A percentile compares a stretch with the other conserved stretches of the same genome.
These are phyloP conservation scores for Clarireedia hainanense DNA, from an alignment of 2,329 filamentous ascomycete genomes.

Conservation along the genomic window DNA sequence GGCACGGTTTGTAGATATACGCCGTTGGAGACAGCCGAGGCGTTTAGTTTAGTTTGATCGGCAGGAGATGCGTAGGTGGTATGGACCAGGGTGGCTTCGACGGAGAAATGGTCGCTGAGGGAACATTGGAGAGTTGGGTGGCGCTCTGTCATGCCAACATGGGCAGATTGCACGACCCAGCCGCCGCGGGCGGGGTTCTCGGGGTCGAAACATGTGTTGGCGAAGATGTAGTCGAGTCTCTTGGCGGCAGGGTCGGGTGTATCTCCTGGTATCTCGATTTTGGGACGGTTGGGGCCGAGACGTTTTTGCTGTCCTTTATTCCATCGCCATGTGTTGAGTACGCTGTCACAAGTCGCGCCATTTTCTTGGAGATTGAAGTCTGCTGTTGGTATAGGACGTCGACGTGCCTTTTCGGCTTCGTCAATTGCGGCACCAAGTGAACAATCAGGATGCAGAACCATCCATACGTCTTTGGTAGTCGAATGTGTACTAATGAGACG, in stretches of 20 bases:
- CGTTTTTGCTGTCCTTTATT: slow-evolving; percentile 59
- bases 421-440: slow-evolving; percentile 69
- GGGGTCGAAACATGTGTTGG: slow-evolving; percentile 44
- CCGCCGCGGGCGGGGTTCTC: slow-evolving; percentile 23
- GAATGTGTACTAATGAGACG: slow-evolving; percentile 71
- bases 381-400: slow-evolving; percentile 63
- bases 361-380: slow-evolving; percentile 72
- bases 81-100: slow-evolving; percentile 63
- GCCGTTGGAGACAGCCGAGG: slow-evolving; percentile 21
- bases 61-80: slow-evolving; percentile 14
- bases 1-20: slow-evolving; percentile 20
- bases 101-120: slow-evolving; percentile 89
- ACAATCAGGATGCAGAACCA: slow-evolving; percentile 72
- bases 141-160: slow-evolving; percentile 72
- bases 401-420: slow-evolving; percentile 56
- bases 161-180: slow-evolving; percentile 65
- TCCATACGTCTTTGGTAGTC: slow-evolving; percentile 77
- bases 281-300: slow-evolving; percentile 55
- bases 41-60: slow-evolving; percentile 13
- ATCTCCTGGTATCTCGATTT: slow-evolving; percentile 53
- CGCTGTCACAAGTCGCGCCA: slow-evolving; percentile 79
- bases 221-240: slow-evolving; percentile 90
- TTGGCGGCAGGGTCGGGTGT: slow-evolving; percentile 69
- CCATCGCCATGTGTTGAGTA: slow-evolving; percentile 93
- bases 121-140: slow-evolving; percentile 79